phyloP scores from a whole-genome alignment of 2,329 filamentous ascomycete genomes.

The Geosmithia morbida region DNA sequence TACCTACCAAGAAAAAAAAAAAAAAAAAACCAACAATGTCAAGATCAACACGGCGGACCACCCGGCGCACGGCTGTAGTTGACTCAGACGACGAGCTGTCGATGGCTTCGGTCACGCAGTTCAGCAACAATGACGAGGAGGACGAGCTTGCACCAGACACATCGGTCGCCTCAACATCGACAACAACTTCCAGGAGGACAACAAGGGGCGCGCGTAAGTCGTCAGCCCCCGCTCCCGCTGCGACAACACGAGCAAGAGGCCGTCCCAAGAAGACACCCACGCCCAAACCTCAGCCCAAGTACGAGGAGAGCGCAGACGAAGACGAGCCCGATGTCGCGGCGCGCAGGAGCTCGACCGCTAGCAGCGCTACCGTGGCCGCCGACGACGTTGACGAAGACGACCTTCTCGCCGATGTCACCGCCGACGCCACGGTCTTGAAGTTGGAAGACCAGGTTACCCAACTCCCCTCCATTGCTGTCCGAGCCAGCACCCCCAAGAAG shows the following conservation, averaged over 20 bases:
- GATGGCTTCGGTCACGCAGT: slow-evolving; percentile 24
- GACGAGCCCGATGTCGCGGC: background rate
- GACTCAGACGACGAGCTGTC: slow-evolving; percentile 65
- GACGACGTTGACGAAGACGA: background rate
- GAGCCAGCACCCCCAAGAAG: slow-evolving; percentile 6
- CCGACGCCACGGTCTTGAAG: slow-evolving; percentile 3
- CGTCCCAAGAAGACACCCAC: slow-evolving; percentile 27
- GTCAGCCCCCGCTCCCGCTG: slow-evolving; percentile 26
- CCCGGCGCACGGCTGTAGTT: slow-evolving; percentile 58
- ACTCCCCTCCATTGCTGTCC: slow-evolving; percentile 16
- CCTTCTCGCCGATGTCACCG: background rate
- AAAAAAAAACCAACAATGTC: slow-evolving; percentile 6
- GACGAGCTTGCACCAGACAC: slow-evolving; percentile 69
- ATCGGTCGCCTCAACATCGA: background rate
- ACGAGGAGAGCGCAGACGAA: slow-evolving; percentile 7
- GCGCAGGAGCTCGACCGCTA: background rate
- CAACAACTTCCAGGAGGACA: slow-evolving; percentile 10
- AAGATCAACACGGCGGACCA: slow-evolving; percentile 25
- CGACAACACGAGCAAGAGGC: slow-evolving; percentile 15
- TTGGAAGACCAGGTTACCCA: slow-evolving; percentile 23
- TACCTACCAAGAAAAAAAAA: background rate
- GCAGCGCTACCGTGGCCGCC: background rate
- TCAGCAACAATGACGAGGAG: slow-evolving; percentile 50
- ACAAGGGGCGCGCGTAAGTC: slow-evolving; percentile 23
- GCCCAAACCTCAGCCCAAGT: slow-evolving; percentile 6